These are phyloP conservation scores for Pleoardoris graminearum DNA, from an alignment of 2,329 filamentous ascomycete genomes.

Conservation along the genomic window DNA sequence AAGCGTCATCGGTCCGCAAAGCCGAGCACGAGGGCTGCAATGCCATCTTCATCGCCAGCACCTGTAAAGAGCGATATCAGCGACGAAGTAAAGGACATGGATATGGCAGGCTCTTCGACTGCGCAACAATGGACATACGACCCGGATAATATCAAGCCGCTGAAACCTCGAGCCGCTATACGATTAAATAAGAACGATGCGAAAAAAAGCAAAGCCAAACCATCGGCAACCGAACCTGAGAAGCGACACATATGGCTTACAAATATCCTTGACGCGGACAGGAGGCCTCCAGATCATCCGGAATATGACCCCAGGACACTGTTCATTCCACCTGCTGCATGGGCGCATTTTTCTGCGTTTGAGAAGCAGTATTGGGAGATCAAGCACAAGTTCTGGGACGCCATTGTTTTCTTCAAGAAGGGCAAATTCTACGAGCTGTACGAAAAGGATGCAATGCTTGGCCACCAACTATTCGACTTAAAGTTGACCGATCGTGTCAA, in stretches of 20 bases:
- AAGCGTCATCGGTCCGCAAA: slow-evolving; percentile 67
- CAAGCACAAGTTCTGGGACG: slow-evolving; percentile 97
- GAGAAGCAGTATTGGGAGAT: slow-evolving; percentile 99
- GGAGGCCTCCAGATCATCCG: slow-evolving; percentile 74
- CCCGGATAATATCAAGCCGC: slow-evolving; percentile 59
- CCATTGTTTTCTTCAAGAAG: slow-evolving; percentile 99
- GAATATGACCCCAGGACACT: slow-evolving; percentile 91
- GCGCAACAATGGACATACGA: slow-evolving; percentile 82
- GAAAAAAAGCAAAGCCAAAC: slow-evolving; percentile 60
- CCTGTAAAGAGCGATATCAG: slow-evolving; percentile 44
- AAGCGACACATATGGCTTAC: slow-evolving; percentile 90
- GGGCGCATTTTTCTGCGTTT: slow-evolving; percentile 84
- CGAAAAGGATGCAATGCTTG: slow-evolving; percentile 94
- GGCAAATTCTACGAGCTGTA: slow-evolving; percentile 99
- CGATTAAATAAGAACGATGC: slow-evolving; percentile 37
- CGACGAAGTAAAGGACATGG: slow-evolving; percentile 58
- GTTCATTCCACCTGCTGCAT: slow-evolving; percentile 82
- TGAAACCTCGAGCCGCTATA: slow-evolving; percentile 51
- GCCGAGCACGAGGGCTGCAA: slow-evolving; percentile 55
- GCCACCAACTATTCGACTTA: slow-evolving; percentile 94
- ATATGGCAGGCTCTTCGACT: slow-evolving; percentile 65
- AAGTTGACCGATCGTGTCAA: slow-evolving; percentile 98
- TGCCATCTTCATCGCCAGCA: slow-evolving; percentile 51
- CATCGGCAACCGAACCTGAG: slow-evolving; percentile 79
- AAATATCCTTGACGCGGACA: slow-evolving; percentile 80